These are phyloP conservation scores for Tieghemiomyces parasiticus DNA, from an alignment of 192 early-diverging fungal genomes.

Conservation along the genomic window DNA sequence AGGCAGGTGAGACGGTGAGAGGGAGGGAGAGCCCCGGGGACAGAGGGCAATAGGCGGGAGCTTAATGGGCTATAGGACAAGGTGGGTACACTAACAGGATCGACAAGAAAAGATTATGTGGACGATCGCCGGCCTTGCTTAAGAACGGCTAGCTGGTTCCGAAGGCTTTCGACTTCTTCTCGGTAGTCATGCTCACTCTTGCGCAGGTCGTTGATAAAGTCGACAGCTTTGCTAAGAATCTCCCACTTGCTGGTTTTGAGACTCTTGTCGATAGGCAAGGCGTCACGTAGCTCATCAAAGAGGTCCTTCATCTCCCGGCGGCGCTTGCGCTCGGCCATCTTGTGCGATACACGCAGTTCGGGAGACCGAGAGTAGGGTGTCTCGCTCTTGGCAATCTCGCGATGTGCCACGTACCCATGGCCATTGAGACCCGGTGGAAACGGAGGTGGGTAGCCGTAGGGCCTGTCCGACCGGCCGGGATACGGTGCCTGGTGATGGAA, in stretches of 20 bases:
- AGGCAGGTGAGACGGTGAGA: too few relatives aligned
- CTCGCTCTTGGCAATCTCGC: conserved; percentile 9
- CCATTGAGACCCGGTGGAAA: not conserved
- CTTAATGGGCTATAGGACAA: not conserved
- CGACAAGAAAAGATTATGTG: not conserved
- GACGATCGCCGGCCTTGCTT: conserved; percentile 5
- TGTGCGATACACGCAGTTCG: conserved; percentile 72
- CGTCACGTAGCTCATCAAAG: conserved; percentile 70
- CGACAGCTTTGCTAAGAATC: conserved; percentile 69
- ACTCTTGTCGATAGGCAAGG: conserved; percentile 61
- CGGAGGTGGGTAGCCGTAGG: conserved; percentile 4
- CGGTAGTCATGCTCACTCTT: not conserved
- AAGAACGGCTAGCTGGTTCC: conserved; percentile 1
- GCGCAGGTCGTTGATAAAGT: conserved; percentile 16
- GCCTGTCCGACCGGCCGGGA: not conserved
- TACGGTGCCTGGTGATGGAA: not conserved
- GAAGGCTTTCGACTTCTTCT: not conserved
- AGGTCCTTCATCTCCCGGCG: conserved; percentile 84
- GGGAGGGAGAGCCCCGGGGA: too few relatives aligned
- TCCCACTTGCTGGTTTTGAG: conserved; percentile 84
- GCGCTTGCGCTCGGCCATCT: conserved; percentile 73
- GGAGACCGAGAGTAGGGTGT: conserved; percentile 15
- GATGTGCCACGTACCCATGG: conserved; percentile 3
- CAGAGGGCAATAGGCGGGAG: too few relatives aligned
- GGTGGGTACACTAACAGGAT: not conserved